phyloP scores from a whole-genome alignment of 2,329 filamentous ascomycete genomes.

The Colletotrichum somersetense region DNA sequence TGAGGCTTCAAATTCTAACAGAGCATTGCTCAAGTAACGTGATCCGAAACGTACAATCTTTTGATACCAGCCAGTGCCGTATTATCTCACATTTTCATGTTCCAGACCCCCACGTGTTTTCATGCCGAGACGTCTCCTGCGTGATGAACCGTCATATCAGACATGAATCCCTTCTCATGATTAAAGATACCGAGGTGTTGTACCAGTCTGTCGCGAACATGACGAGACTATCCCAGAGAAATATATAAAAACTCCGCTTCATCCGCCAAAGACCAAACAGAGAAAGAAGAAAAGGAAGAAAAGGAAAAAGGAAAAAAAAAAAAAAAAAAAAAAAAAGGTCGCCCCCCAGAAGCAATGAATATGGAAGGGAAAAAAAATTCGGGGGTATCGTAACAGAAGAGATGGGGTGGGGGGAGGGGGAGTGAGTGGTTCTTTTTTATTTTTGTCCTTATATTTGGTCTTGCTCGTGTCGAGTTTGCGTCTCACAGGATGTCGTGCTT shows the following conservation, averaged over 20 bases:
- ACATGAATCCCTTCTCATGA: conserved; percentile 10
- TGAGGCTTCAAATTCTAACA: not conserved
- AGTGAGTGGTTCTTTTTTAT: not conserved
- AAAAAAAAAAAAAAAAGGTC: not conserved
- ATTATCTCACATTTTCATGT: not conserved
- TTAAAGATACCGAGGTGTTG: conserved; percentile 2
- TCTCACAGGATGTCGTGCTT: conserved; percentile 65
- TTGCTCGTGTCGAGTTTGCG: not conserved
- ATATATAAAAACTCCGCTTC: not conserved
- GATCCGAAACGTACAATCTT: conserved; percentile 1
- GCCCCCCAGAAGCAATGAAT: conserved; percentile 8
- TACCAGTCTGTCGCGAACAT: conserved; percentile 13
- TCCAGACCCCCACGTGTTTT: not conserved
- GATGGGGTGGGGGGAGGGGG: conserved; percentile 1
- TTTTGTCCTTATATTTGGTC: conserved; percentile 14
- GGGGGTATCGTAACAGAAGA: conserved; percentile 43
- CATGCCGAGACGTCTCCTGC: not conserved
- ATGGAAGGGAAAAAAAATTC: conserved; percentile 7
- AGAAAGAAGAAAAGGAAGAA: too few species aligned
- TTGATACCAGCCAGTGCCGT: not conserved
- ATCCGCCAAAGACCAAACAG: not conserved
- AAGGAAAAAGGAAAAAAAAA: too few species aligned
- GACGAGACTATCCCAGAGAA: conserved; percentile 13
- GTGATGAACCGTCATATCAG: not conserved
- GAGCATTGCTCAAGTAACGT: not conserved